Percentiles rank a stretch among this genome's conserved stretches.
These are phyloP conservation scores for Termitomyces bulborhizus DNA, from an alignment of 768 basidiomycete genomes.

Conservation along the genomic window DNA sequence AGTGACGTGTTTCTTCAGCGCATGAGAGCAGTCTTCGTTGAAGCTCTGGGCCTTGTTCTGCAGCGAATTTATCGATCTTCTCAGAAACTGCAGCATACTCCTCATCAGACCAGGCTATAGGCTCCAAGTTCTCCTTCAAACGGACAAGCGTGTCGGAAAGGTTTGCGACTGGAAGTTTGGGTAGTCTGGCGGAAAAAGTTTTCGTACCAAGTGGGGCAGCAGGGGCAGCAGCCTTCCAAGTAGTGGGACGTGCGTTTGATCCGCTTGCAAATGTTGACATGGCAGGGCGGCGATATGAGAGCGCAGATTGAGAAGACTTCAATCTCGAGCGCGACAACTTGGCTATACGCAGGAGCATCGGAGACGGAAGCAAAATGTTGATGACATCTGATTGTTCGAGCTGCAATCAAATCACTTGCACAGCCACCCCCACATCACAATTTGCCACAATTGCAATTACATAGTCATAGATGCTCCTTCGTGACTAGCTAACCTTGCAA, in stretches of 20 bases:
- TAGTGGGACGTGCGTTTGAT: conserved; percentile 30
- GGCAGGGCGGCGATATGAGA: conserved; percentile 1
- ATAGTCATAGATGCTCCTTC: no score
- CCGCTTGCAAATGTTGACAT: conserved; percentile 18
- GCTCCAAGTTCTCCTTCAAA: conserved; percentile 65
- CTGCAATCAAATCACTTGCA: neutral
- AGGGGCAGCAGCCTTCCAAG: conserved; percentile 75
- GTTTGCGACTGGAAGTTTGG: conserved; percentile 69
- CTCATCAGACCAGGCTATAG: conserved; percentile 59
- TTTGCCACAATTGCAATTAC: neutral
- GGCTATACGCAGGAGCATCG: conserved; percentile 2
- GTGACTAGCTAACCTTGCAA: no score
- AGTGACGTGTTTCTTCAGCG: conserved; percentile 55
- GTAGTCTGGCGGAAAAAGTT: conserved; percentile 62
- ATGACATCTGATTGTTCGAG: conserved; percentile 8
- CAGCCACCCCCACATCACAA: neutral
- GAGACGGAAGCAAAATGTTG: neutral
- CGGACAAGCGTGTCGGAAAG: conserved; percentile 59
- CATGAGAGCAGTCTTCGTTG: conserved; percentile 59
- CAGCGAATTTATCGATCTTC: conserved; percentile 66
- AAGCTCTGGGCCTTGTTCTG: conserved; percentile 42
- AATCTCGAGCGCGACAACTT: conserved; percentile 3
- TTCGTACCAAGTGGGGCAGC: conserved; percentile 40
- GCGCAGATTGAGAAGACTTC: conserved; percentile 1
- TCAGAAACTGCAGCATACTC: conserved; percentile 49